Evolutionary conservation across 176 grass and related monocot genomes (phyloP), one percentile per base, ranked within the genome.

Genomic region (Bolboschoenus planiculmis): DNA sequence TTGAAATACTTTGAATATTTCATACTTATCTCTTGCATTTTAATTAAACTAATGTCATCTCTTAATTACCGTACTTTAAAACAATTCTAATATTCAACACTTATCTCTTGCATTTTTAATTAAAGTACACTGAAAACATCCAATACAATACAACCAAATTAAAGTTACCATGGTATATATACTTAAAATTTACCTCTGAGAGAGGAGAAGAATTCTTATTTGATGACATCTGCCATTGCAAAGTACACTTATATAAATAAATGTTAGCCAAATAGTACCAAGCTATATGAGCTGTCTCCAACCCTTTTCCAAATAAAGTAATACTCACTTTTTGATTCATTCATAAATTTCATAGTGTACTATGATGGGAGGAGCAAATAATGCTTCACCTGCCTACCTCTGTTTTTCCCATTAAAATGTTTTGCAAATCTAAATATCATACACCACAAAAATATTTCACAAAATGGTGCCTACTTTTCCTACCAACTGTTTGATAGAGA

Each of bases 291-390:
- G 72, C 72, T 76, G 72, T 76, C 72, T 33, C 72, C 72, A 51
- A 76, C 72, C 72, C 53, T 76, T 76, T 76, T 51, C 44, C 72
- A 76, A 51, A 76, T 31, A 76, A 76, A 76, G 72, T 26, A 53
- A 76, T 31, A 0, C 44, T 20, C 42, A 18, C 43, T 76, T 76
- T n/a, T 53, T 76, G 44, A 51, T 76, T 15, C 72, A 48, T 51
- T 76, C 26, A 76, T 76, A 76, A 53, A 29, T 51, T n/a, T n/a
- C 26, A 18, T 51, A 76, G 71, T 30, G 71, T 51, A 51, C 71
- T 30, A 27, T 26, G 18, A 47, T 5, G 10, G 37, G 20, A 30
- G 71, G 43, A 53, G 50, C 50, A 53, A 53, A 15, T 3, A 76
- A 76, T 50, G 23, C 44, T 24, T 30, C 14, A 27, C 43, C 71